These are phyloP conservation scores for Colletotrichum gigasporum DNA, from an alignment of 2,329 filamentous ascomycete genomes.

Conservation along the genomic window DNA sequence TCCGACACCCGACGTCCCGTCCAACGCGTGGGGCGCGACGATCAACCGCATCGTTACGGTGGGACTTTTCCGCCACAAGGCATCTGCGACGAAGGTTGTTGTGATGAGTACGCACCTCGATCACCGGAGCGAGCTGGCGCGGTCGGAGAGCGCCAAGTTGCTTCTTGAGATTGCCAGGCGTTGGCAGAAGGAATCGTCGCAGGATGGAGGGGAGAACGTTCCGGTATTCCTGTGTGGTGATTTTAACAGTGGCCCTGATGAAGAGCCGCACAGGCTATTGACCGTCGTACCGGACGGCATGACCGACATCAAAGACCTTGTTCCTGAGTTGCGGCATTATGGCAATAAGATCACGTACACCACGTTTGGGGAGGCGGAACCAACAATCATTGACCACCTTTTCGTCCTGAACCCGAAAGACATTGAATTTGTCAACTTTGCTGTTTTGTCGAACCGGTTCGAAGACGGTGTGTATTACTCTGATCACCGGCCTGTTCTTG, in stretches of 20 bases:
- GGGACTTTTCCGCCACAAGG: slow-evolving; percentile 65
- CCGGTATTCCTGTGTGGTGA: slow-evolving; percentile 72
- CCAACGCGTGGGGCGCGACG: slow-evolving; percentile 74
- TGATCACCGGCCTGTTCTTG: slow-evolving; percentile 73
- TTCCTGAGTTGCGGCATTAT: slow-evolving; percentile 55
- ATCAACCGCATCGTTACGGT: slow-evolving; percentile 70
- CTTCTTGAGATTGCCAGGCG: slow-evolving; percentile 60
- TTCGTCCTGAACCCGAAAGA: slow-evolving; percentile 58
- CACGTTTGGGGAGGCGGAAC: slow-evolving; percentile 62
- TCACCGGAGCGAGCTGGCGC: slow-evolving; percentile 63
- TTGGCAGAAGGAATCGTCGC: slow-evolving; percentile 36
- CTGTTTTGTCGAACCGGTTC: slow-evolving; percentile 70
- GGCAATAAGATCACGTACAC: slow-evolving; percentile 72
- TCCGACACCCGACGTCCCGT: slow-evolving; percentile 73
- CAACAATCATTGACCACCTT: slow-evolving; percentile 70
- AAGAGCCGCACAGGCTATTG: slow-evolving; percentile 67
- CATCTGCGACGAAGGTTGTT: slow-evolving; percentile 58
- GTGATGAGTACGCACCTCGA: slow-evolving; percentile 77
- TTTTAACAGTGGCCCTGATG: slow-evolving; percentile 70
- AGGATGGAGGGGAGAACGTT: slow-evolving; percentile 33
- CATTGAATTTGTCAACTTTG: slow-evolving; percentile 59
- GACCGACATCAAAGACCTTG: slow-evolving; percentile 54
- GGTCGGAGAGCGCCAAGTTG: slow-evolving; percentile 66
- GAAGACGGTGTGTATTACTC: slow-evolving; percentile 70
- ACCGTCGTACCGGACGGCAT: slow-evolving; percentile 56